A percentile compares a stretch with the other conserved stretches of the same genome.
phyloP scores from a whole-genome alignment of 257 asterid species.

The Fraxinus americana region DNA sequence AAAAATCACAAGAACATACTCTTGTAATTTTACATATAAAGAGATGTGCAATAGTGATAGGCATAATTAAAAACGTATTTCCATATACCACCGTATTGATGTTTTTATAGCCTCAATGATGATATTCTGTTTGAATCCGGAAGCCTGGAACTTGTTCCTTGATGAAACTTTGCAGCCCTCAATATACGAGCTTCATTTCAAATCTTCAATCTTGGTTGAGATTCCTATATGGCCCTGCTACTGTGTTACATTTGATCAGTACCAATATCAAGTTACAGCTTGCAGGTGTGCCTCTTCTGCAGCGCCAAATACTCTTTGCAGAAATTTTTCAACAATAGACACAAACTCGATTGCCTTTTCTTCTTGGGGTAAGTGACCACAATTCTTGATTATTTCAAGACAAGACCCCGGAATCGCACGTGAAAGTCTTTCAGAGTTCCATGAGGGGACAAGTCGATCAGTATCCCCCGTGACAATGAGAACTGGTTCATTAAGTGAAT shows the following conservation, averaged over 20 bases:
- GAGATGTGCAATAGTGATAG: not conserved
- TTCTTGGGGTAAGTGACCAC: constrained; percentile 96
- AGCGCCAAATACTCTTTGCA: constrained; percentile 46
- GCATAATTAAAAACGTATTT: not conserved
- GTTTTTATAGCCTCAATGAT: not conserved
- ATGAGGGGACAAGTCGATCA: constrained; percentile 87
- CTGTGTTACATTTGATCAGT: constrained; percentile 10
- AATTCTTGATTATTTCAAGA: constrained; percentile 72
- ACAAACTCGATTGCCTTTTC: constrained; percentile 83
- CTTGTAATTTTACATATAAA: not conserved
- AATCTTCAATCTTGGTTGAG: constrained; percentile 10
- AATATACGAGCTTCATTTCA: constrained; percentile 4
- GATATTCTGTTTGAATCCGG: not conserved
- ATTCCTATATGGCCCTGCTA: not conserved
- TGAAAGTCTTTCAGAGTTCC: constrained; percentile 85
- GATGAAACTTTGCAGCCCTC: constrained; percentile 1
- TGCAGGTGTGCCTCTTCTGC: constrained; percentile 49
- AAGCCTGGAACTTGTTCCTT: not conserved
- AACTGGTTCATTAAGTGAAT: constrained; percentile 48
- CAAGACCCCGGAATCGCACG: constrained; percentile 76
- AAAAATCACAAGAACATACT: constrained; percentile 4
- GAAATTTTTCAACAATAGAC: constrained; percentile 66
- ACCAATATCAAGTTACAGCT: constrained; percentile 52
- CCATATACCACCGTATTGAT: not conserved
- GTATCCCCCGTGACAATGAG: constrained; percentile 84